phyloP scores from a whole-genome alignment of 2,329 filamentous ascomycete genomes.

The Exophiala oligosperma region DNA sequence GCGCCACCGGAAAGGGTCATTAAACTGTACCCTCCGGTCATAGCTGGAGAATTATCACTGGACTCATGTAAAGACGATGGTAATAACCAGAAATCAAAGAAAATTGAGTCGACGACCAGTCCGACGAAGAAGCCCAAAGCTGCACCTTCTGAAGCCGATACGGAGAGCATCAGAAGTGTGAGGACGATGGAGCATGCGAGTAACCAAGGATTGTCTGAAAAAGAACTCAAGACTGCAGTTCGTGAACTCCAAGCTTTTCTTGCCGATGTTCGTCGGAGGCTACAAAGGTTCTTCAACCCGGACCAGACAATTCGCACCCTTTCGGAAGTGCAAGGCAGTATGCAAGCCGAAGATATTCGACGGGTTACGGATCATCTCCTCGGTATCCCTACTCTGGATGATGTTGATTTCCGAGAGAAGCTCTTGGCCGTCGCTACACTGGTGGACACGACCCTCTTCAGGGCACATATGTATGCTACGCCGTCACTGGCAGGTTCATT shows the following conservation, averaged over 20 bases:
- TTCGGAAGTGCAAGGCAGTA: slow-evolving; percentile 33
- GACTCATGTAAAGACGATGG: not conserved
- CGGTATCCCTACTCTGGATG: slow-evolving; percentile 51
- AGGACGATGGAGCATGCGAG: slow-evolving; percentile 20
- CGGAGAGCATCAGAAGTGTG: slow-evolving; percentile 20
- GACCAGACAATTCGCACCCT: slow-evolving; percentile 52
- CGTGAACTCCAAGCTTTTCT: slow-evolving; percentile 84
- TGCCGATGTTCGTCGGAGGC: slow-evolving; percentile 72
- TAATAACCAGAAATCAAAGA: slow-evolving; percentile 9
- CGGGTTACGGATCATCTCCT: slow-evolving; percentile 48
- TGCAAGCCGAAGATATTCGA: slow-evolving; percentile 41
- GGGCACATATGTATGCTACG: slow-evolving; percentile 89
- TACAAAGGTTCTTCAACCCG: slow-evolving; percentile 61
- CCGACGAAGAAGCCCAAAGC: slow-evolving; percentile 17
- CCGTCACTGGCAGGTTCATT: slow-evolving; percentile 83
- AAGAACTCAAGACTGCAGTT: slow-evolving; percentile 79
- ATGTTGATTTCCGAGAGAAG: slow-evolving; percentile 65
- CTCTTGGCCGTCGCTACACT: slow-evolving; percentile 75
- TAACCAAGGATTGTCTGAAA: slow-evolving; percentile 54
- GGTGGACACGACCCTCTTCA: slow-evolving; percentile 92
- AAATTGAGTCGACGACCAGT: slow-evolving; percentile 14
- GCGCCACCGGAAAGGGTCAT: slow-evolving; percentile 89
- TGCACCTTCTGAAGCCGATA: slow-evolving; percentile 13
- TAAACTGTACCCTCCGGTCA: slow-evolving; percentile 75
- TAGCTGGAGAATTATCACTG: slow-evolving; percentile 69